phyloP scores from a whole-genome alignment of 805 yeast species.

The Candida odintsovae region DNA sequence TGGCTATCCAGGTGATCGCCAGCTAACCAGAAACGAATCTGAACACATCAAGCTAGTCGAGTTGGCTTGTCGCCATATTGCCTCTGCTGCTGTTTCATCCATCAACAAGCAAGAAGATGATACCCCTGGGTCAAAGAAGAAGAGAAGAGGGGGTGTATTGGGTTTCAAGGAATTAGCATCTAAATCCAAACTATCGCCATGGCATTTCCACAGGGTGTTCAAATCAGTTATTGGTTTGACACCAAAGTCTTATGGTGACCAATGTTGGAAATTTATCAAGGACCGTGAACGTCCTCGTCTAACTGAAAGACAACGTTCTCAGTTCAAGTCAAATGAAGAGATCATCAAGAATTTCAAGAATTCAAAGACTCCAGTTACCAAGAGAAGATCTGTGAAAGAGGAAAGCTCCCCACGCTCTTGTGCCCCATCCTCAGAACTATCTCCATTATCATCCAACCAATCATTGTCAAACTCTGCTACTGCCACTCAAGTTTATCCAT shows the following conservation, averaged over 20 bases:
- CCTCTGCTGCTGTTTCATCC: slow-evolving; percentile 63
- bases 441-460: background rate
- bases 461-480: background rate
- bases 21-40: slow-evolving; percentile 50
- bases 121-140: slow-evolving; percentile 31
- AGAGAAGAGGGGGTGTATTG: slow-evolving; percentile 70
- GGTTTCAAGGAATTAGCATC: slow-evolving; percentile 87
- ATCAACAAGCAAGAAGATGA: slow-evolving; percentile 22
- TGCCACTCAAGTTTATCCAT: background rate
- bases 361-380: slow-evolving; percentile 2
- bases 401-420: slow-evolving; percentile 1
- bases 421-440: slow-evolving; percentile 7
- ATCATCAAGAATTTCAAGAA: slow-evolving; percentile 11
- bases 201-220: slow-evolving; percentile 93
- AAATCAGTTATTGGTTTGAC: slow-evolving; percentile 81
- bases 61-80: slow-evolving; percentile 78
- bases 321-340: slow-evolving; percentile 19
- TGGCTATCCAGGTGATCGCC: slow-evolving; percentile 13
- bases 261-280: slow-evolving; percentile 60
- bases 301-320: slow-evolving; percentile 15
- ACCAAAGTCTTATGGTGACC: slow-evolving; percentile 84
- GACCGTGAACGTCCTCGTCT: slow-evolving; percentile 20
- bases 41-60: slow-evolving; percentile 68
- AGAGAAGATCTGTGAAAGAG: slow-evolving; percentile 4
- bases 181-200: slow-evolving; percentile 75